Conservation (phyloP, 345 rosid genomes). For the Capsella bursapastoris region DNA sequence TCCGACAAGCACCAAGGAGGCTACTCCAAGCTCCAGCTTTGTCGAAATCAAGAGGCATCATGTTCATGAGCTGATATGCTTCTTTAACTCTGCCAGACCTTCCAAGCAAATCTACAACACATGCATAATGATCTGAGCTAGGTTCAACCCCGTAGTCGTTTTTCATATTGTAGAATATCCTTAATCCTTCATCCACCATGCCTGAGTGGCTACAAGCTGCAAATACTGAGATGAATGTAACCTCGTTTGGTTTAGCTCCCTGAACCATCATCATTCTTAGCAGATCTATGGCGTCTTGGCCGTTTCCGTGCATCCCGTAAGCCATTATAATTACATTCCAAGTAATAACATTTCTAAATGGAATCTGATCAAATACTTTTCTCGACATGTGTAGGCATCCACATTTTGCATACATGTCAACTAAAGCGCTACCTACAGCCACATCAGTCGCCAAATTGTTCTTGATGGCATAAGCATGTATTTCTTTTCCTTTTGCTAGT, state of each 20-base stretch:
- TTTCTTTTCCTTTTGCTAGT: slow-evolving; percentile 81
- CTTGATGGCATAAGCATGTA: slow-evolving; percentile 86
- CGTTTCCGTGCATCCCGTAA: slow-evolving; percentile 91
- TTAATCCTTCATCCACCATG: slow-evolving; percentile 76
- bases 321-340: slow-evolving; percentile 97
- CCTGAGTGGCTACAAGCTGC: slow-evolving; percentile 94
- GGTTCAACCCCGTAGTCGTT: slow-evolving; percentile 60
- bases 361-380: slow-evolving; percentile 69
- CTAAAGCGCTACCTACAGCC: slow-evolving; percentile 89
- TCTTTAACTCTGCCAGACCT: slow-evolving; percentile 73
- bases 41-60: slow-evolving; percentile 61
- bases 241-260: slow-evolving; percentile 69
- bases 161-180: slow-evolving; percentile 73
- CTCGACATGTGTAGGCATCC: slow-evolving; percentile 69
- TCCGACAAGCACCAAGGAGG: slow-evolving; percentile 81
- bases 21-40: slow-evolving; percentile 85
- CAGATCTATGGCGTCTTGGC: slow-evolving; percentile 65
- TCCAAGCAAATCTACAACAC: slow-evolving; percentile 88
- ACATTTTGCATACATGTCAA: slow-evolving; percentile 93
- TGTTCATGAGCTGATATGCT: slow-evolving; percentile 60
- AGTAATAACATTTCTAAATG: slow-evolving; percentile 64
- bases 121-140: slow-evolving; percentile 81
- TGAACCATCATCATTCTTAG: slow-evolving; percentile 57
- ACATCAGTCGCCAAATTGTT: slow-evolving; percentile 66
- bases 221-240: slow-evolving; percentile 75